These are phyloP conservation scores for Yamadazyma triangularis DNA, from an alignment of 1,139 yeast species.

Conservation along the genomic window DNA sequence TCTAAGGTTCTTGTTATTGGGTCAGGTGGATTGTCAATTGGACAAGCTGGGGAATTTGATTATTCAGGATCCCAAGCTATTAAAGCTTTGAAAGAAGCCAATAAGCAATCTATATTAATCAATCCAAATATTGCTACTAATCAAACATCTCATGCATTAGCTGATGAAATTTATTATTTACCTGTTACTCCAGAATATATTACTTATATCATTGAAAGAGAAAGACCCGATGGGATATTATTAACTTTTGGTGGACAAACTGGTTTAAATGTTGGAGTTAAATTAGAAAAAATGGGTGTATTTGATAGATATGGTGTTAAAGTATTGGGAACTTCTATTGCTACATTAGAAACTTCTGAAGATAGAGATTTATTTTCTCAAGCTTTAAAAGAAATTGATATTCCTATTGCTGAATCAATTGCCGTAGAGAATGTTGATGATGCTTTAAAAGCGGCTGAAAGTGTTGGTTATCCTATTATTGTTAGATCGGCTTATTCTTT, in stretches of 20 bases:
- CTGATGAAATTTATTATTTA: conserved; percentile 89
- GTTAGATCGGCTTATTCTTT: conserved; percentile 96
- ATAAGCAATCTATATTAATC: conserved; percentile 78
- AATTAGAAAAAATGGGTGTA: conserved; percentile 89
- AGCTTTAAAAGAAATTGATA: conserved; percentile 88
- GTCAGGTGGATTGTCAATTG: conserved; percentile 96
- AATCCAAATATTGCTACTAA: conserved; percentile 98
- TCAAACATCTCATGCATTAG: conserved; percentile 93
- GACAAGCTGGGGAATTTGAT: conserved; percentile 99
- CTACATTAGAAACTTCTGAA: conserved; percentile 92
- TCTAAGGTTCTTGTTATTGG: conserved; percentile 89
- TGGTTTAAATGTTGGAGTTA: conserved; percentile 92
- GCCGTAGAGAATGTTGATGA: conserved; percentile 94
- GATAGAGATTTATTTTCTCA: conserved; percentile 95
- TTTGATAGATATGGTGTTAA: conserved; percentile 87
- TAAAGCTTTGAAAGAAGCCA: conserved; percentile 89
- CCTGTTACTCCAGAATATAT: conserved; percentile 98
- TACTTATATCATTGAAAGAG: conserved; percentile 89
- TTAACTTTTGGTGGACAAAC: conserved; percentile 99
- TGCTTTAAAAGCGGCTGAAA: conserved; percentile 81
- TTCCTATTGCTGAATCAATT: conserved; percentile 93
- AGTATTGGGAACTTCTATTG: conserved; percentile 95
- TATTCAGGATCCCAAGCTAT: conserved; percentile 98
- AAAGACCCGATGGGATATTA: conserved; percentile 91
- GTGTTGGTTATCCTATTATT: conserved; percentile 92